phyloP scores from a whole-genome alignment of 1,284 basidiomycete species.

The Melampsora abietis-canadensis region DNA sequence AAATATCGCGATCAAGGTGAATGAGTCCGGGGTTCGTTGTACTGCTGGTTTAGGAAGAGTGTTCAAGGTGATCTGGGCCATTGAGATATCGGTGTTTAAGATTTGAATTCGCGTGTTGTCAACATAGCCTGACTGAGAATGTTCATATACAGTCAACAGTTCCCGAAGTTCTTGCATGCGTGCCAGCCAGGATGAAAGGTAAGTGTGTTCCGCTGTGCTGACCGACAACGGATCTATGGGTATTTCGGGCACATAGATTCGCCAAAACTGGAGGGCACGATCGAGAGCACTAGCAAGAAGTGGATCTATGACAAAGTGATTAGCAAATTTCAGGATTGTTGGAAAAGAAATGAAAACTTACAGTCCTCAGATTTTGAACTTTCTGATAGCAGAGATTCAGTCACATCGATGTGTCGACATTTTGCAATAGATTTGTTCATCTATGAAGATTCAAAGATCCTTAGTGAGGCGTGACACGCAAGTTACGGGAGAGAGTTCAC shows the following conservation, averaged over 20 bases:
- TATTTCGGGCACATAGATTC: conserved; percentile 36
- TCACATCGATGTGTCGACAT: not conserved
- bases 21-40: conserved; percentile 16
- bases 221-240: conserved; percentile 42
- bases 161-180: conserved; percentile 16
- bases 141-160: conserved; percentile 9
- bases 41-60: conserved; percentile 29
- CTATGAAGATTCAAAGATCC: not conserved
- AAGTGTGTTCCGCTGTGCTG: conserved; percentile 37
- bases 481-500: not conserved
- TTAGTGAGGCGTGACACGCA: not conserved
- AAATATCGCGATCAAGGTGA: conserved; percentile 22
- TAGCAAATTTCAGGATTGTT: not conserved
- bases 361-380: not conserved
- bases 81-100: conserved; percentile 15
- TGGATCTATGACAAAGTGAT: conserved; percentile 1
- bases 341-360: not conserved
- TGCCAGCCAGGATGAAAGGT: conserved; percentile 22
- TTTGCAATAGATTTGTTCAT: not conserved
- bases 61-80: conserved; percentile 5
- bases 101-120: conserved; percentile 22
- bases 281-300: not conserved
- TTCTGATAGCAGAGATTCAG: not conserved
- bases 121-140: not conserved
- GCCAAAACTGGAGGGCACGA: conserved; percentile 28